Evolutionary conservation across 805 yeast species (phyloP), one percentile per base, ranked within the genome.

Genomic region (Wickerhamomyces sydowiorum): DNA sequence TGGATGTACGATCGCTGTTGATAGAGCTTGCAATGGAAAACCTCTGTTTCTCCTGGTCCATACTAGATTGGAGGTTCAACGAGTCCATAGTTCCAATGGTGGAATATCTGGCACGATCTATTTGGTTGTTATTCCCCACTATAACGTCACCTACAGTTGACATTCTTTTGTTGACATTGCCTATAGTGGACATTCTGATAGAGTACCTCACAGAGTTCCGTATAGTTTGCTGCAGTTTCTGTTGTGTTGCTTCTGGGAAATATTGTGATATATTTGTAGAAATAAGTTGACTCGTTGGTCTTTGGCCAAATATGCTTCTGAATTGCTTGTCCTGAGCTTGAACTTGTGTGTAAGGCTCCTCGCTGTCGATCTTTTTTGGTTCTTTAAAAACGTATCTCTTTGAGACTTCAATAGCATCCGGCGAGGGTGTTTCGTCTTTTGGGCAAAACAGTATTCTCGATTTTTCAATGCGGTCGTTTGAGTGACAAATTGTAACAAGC

Each of bases 261-360:
- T 86, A 91, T 48, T 90, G 96, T 2, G 89, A 82, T 49, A 91
- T 67, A 56, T 91, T 88, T 2, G 90, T 80, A 2, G 97, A 86
- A 46, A 91, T 93, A 52, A 90, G 74, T 57, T 88, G 95, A 45
- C 93, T 82, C 1, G 98, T 90, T 7, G 99, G 99, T 55, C 99
- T 72, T 60, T 87, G 96, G 20, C 95, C 95, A 61, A 82, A 82
- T 45, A 86, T 59, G 37, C 64, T 60, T 41, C 72, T 61, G 43
- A 57, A 56, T 29, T 57, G 49, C 7, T 38, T 38, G 24, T 56
- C 62, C 28, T 53, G 51, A 41, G 54, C 50, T 36, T 57, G 62
- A 23, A 33, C 48, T 28, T 33, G 33, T n/a, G 39, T 12, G 20
- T 21, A 12, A 8, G 35, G 17, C 15, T 38, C 29, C 18, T 32